These are phyloP conservation scores for Populus hybrid DNA, from an alignment of 441 rosid species.

Conservation along the genomic window DNA sequence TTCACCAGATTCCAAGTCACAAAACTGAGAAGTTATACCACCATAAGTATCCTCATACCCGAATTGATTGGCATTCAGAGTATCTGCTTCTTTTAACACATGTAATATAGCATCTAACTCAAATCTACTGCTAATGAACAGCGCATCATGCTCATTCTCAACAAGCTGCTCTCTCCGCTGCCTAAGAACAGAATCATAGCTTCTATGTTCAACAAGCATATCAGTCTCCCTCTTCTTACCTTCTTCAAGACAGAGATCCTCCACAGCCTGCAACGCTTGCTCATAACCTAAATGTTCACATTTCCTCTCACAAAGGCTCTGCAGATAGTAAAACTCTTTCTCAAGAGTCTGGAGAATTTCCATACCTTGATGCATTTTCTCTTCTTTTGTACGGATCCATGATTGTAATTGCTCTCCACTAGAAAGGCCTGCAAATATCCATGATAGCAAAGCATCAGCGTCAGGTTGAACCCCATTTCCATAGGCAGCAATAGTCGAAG, in stretches of 20 bases:
- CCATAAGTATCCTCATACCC: constrained; percentile 64
- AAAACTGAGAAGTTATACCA: constrained; percentile 59
- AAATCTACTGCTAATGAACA: constrained; percentile 43
- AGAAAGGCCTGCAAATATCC: constrained; percentile 83
- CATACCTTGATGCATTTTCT: constrained; percentile 64
- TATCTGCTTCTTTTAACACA: constrained; percentile 74
- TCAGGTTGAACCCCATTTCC: constrained; percentile 37
- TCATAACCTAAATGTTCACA: constrained; percentile 72
- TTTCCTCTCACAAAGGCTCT: constrained; percentile 82
- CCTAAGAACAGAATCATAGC: constrained; percentile 66
- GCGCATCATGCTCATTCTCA: constrained; percentile 50
- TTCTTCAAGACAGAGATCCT: constrained; percentile 81
- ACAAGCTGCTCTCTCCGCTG: constrained; percentile 64
- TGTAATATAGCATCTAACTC: constrained; percentile 73
- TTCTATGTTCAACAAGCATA: constrained; percentile 44
- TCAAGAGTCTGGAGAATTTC: constrained; percentile 75
- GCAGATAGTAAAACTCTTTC: constrained; percentile 74
- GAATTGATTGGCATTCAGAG: constrained; percentile 64
- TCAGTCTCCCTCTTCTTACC: constrained; percentile 67
- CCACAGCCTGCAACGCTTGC: constrained; percentile 79
- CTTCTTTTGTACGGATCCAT: constrained; percentile 71
- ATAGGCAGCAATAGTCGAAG: constrained; percentile 29
- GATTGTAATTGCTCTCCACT: constrained; percentile 61
- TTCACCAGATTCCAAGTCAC: constrained; percentile 87
- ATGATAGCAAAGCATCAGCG: constrained; percentile 60